Conservation (phyloP, 139 green algal species). For the Auxenochlorella protothecoides region DNA sequence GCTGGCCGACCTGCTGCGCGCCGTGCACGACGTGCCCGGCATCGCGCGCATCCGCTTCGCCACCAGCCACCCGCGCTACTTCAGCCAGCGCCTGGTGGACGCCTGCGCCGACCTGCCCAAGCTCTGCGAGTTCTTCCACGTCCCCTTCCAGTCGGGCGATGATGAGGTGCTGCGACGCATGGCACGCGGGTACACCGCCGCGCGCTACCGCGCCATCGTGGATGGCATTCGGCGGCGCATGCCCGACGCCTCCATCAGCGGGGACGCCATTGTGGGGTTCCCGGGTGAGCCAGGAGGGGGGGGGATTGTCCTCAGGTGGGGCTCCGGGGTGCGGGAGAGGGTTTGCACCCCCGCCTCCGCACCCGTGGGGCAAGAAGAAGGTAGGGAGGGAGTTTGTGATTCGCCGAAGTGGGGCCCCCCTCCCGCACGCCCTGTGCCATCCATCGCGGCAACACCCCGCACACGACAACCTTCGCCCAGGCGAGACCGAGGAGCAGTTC, state of each 20-base stretch:
- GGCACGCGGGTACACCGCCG: slow-evolving; percentile 79
- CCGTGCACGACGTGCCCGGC: slow-evolving; percentile 80
- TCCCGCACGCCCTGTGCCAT: too few species aligned
- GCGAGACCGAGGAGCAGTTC: slow-evolving; percentile 95
- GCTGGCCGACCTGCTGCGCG: slow-evolving; percentile 86
- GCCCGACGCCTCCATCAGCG: slow-evolving; percentile 83
- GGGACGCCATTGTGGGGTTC: slow-evolving; percentile 95
- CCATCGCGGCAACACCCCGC: too few species aligned
- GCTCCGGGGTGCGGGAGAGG: too few species aligned
- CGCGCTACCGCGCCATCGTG: slow-evolving; percentile 82
- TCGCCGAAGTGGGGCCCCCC: too few species aligned
- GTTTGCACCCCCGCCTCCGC: too few species aligned
- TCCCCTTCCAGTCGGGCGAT: slow-evolving; percentile 92
- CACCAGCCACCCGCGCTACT: slow-evolving; percentile 84
- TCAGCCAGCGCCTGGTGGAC: slow-evolving; percentile 78
- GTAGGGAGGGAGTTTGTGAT: too few species aligned
- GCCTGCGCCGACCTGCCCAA: slow-evolving; percentile 87
- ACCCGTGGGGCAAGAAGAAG: too few species aligned
- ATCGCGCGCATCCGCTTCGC: slow-evolving; percentile 93
- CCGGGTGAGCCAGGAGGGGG: slow-evolving; percentile 38
- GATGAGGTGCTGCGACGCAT: slow-evolving; percentile 87
- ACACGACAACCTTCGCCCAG: slow-evolving; percentile 6
- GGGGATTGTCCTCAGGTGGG: too few species aligned
- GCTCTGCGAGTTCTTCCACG: slow-evolving; percentile 97
- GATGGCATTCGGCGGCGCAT: slow-evolving; percentile 90